Evolutionary conservation across 2,329 filamentous ascomycete genomes (phyloP).

Genomic region (Hymenoscyphus occultus): DNA sequence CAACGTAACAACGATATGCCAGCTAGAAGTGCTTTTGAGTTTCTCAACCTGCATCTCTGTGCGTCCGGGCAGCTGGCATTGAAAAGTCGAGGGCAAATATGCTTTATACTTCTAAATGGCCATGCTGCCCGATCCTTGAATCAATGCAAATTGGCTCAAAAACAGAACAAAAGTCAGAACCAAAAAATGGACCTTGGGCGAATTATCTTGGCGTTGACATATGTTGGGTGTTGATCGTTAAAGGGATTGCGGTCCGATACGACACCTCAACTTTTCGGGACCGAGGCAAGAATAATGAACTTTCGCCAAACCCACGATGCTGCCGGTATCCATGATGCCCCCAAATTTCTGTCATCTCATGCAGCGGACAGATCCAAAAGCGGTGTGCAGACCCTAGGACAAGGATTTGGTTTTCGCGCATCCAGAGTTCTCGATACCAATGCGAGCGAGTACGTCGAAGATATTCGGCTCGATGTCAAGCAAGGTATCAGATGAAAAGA

Average conservation of each 20-base stretch:
- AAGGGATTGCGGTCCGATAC: not conserved
- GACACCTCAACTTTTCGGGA: not conserved
- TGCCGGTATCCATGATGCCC: not conserved
- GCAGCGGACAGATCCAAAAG: not conserved
- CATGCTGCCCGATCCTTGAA: not conserved
- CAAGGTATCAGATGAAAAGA: too few species aligned
- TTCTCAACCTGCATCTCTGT: not conserved
- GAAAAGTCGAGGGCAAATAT: not conserved
- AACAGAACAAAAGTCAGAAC: too few species aligned
- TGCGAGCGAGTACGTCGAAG: not conserved
- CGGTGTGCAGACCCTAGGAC: not conserved
- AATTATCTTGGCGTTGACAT: not conserved
- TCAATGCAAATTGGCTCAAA: not conserved
- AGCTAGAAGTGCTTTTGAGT: not conserved
- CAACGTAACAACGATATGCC: constrained; percentile 9
- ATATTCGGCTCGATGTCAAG: too few species aligned
- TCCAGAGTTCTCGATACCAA: too few species aligned
- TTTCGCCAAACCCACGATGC: not conserved
- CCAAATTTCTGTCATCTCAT: not conserved
- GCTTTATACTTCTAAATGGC: not conserved
- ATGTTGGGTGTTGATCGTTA: not conserved
- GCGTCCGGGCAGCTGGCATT: not conserved
- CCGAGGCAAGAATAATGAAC: not conserved
- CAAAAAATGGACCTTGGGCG: not conserved
- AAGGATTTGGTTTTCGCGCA: not conserved